phyloP scores from a whole-genome alignment of 352 stramenopile species.

The Phytophthora agathidicida region DNA sequence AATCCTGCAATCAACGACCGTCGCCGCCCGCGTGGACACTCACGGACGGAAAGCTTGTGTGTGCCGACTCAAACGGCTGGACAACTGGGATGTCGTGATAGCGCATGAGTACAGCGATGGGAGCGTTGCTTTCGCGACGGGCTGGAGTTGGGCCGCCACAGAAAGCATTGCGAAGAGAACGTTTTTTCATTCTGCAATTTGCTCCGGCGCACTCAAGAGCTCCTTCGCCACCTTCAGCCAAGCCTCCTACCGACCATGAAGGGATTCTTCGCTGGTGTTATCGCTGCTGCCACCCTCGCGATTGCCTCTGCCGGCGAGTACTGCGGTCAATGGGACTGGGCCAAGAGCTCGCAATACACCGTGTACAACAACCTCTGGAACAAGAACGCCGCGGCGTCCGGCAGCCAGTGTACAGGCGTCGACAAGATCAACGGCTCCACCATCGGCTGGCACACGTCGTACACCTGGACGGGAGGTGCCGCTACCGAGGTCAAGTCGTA shows the following conservation, averaged over 20 bases:
- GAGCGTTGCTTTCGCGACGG: conserved; percentile 4
- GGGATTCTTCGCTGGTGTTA: conserved; percentile 20
- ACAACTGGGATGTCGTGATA: conserved; percentile 13
- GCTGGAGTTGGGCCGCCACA: neutral
- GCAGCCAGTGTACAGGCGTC: conserved; percentile 51
- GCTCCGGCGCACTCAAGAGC: neutral
- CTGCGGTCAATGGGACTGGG: conserved; percentile 44
- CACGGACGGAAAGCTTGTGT: conserved; percentile 3
- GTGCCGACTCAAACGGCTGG: conserved; percentile 16
- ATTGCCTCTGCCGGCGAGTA: conserved; percentile 22
- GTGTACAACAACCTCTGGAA: conserved; percentile 63
- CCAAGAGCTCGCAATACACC: conserved; percentile 42
- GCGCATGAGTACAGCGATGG: neutral
- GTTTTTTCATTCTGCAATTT: conserved; percentile 29
- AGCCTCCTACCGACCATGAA: conserved; percentile 14
- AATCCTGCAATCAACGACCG: conserved; percentile 14
- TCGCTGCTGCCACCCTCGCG: conserved; percentile 18
- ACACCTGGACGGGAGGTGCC: conserved; percentile 35
- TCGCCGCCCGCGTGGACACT: conserved; percentile 3
- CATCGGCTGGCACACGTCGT: conserved; percentile 50
- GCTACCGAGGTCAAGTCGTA: conserved; percentile 48
- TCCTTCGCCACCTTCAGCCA: neutral
- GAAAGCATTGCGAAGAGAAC: too few species aligned
- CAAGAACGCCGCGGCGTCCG: conserved; percentile 34
- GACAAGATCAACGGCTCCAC: conserved; percentile 37